Base-by-base conservation (phyloP, 164 flowering plant genomes). In the Liriodendron chinense region DNA sequence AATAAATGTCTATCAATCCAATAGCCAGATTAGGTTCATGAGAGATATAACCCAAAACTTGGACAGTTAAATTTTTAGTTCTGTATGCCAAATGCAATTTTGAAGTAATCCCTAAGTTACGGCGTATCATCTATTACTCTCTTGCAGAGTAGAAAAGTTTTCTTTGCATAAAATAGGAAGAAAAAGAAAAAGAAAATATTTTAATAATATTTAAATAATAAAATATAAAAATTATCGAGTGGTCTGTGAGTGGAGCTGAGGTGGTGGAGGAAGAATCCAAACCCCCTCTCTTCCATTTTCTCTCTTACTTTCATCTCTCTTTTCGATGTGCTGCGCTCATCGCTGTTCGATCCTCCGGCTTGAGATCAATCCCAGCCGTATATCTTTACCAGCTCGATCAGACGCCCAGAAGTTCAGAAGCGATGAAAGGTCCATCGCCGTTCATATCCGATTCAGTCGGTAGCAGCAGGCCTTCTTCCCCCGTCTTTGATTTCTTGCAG, bases 321-420 rank as follows among this genome's bases (percentile, higher is more conserved):
- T 22, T 25, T 20, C 12, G 24, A 28, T 28, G n/a, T n/a, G 64
- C 14, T 56, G 25, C 2, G 48, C 34, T 14, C 12, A 56, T 26
- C 47, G 9, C n/a, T 1, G 18, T 25, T 56, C 1, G 8, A 34
- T 26, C 7, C 18, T 24, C 4, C 48, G 28, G 65, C 24, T 28
- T 9, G 23, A 9, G n/a, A 50, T 21, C 43, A 4, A 34, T 34
- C 7, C 43, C 43, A 34, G 43, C 43, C 43, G 43, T 4, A 53
- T 12, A 53, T 53, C 59, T 53, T 59, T 34, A n/a, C 56, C 24
- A 68, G 68, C 72, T 68, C 66, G 67, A 61, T 69, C 67, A 43
- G 34, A 21, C 23, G 47, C 25, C 53, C n/a, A n/a, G 49, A 74
- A 24, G 48, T 7, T 22, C 9, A 14, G 65, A 68, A 21, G 66